A percentile compares a stretch with the other conserved stretches of the same genome.
These are phyloP conservation scores for Conoideocrella luteorostrata DNA, from an alignment of 2,329 filamentous ascomycete species.

Conservation along the genomic window DNA sequence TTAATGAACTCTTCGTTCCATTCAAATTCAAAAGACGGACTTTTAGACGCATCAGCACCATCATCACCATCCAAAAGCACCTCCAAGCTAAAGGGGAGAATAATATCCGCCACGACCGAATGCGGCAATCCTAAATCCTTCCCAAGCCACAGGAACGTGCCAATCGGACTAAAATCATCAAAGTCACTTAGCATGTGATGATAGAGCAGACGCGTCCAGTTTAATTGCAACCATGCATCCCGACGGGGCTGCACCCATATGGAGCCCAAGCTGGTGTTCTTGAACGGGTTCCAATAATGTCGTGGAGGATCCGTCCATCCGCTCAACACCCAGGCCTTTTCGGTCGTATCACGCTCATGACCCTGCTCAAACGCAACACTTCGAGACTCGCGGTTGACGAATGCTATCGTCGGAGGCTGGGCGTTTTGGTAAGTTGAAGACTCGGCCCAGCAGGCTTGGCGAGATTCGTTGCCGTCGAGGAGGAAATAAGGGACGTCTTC, in stretches of 20 bases:
- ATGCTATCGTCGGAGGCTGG: background rate
- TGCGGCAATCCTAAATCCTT: background rate
- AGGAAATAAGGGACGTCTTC: slow-evolving; percentile 1
- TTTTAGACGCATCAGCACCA: background rate
- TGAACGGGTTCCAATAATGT: background rate
- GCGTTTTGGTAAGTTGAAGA: slow-evolving; percentile 3
- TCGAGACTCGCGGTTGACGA: background rate
- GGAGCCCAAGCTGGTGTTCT: background rate
- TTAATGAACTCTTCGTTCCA: background rate
- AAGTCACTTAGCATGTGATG: too few relatives aligned
- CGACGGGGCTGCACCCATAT: background rate
- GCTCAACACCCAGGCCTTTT: too few relatives aligned
- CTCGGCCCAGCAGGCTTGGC: slow-evolving; percentile 5
- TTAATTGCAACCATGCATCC: background rate
- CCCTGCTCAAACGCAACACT: background rate
- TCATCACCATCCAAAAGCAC: background rate
- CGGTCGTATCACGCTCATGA: too few relatives aligned
- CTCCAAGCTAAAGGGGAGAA: slow-evolving; percentile 2
- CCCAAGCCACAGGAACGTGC: background rate
- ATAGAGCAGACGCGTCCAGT: background rate
- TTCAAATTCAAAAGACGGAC: background rate
- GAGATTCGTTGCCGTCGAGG: slow-evolving; percentile 6
- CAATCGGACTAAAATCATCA: background rate
- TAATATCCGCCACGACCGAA: background rate
- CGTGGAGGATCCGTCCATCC: too few relatives aligned